Conservation (phyloP, 2,329 filamentous ascomycete genomes). For the Colletotrichum sp. region DNA sequence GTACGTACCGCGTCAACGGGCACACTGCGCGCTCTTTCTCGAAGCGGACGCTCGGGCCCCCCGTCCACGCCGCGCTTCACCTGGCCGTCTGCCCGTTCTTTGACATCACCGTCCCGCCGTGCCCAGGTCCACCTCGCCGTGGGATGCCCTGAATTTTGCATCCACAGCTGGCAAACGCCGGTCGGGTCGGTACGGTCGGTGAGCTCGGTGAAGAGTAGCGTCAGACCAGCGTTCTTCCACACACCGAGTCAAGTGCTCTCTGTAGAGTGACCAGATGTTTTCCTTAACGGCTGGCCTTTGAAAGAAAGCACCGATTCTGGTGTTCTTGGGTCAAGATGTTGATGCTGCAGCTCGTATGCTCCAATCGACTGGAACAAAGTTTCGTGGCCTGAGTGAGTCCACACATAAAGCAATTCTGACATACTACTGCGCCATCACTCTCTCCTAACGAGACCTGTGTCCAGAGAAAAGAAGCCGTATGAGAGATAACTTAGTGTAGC, state of each 20-base stretch:
- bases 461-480: no score
- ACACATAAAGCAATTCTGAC: no score
- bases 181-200: neutral
- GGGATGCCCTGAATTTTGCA: neutral
- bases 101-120: neutral
- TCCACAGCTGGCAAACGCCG: neutral
- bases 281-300: neutral
- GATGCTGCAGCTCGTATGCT: no score
- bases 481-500: no score
- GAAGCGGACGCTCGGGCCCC: neutral
- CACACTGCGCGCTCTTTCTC: neutral
- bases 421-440: fast-evolving
- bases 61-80: neutral
- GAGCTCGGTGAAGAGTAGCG: neutral
- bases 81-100: neutral
- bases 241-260: neutral
- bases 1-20: neutral
- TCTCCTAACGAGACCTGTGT: neutral
- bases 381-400: no score
- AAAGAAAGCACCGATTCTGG: no score
- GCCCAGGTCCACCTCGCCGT: neutral
- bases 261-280: neutral
- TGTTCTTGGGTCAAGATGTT: no score
- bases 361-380: neutral
- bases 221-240: neutral